Evolutionary conservation across 1,284 basidiomycete genomes (phyloP), one percentile per base, ranked within the genome.

Genomic region (Anthracocystis panici-leucophaei): DNA sequence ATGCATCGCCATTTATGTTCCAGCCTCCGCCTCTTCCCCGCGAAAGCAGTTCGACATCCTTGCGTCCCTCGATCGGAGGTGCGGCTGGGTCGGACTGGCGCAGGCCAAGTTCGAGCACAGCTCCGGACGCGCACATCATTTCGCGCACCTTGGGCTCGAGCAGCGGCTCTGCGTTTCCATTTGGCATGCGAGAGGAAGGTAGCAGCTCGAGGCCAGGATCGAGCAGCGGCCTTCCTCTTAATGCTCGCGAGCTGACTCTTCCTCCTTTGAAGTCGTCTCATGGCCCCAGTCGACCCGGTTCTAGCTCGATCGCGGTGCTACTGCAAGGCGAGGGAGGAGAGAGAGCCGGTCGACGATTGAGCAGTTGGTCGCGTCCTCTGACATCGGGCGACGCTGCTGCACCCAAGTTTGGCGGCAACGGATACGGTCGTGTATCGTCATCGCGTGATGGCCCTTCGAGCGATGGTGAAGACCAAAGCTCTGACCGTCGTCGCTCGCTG

Each of bases 1-100:
- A 75, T n/a, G 65, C 74, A 14, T 79, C 78, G 38, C 78, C 78
- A 2, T 79, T 79, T 61, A 79, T 79, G 78, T 79, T 79, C 27
- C 75, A 77, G 57, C 78, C 78, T 8, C 78, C 78, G 20, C 75
- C 78, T 27, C 50, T 77, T 53, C 75, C 70, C 9, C 65, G 65
- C 44, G 75, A 77, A 38, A 66, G 60, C 52, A 60, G 61, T 45
- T 38, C 45, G 31, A 10, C 57, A 3, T 60, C 59, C 9, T 42
- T 65, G 67, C 64, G 73, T 23, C 45, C 52, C 16, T 60, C 65
- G 5, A 23, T 60, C 6, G 65, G 57, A 16, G 57, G 59, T 31
- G 57, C 38, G 3, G 20, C 57, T 20, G 64, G 67, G 14, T 45
- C 46, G 14, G 73, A 67, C n/a, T 67, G 73, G 73, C 64, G 65